A percentile compares a stretch with the other conserved stretches of the same genome.
Conservation (phyloP, 768 basidiomycete species). For the Pulveroboletus sp. region DNA sequence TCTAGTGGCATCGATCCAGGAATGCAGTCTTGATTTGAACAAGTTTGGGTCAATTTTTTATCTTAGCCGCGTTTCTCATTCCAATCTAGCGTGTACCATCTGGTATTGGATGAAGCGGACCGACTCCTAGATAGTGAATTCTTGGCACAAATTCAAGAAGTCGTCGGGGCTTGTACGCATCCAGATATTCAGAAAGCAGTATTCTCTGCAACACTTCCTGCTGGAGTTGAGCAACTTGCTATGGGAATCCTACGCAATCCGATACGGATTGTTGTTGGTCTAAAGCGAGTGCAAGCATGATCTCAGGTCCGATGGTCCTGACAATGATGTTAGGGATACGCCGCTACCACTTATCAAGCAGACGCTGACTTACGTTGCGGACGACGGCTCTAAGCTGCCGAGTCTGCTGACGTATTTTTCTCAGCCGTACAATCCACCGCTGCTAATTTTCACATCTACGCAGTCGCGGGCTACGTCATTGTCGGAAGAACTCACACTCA, state of each 20-base stretch:
- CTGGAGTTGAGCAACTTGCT: conserved; percentile 82
- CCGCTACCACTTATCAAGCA: conserved; percentile 91
- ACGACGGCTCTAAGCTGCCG: conserved; percentile 92
- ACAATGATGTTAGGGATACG: conserved; percentile 64
- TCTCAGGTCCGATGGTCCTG: conserved; percentile 6
- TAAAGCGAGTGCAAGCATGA: conserved; percentile 63
- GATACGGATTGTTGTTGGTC: conserved; percentile 91
- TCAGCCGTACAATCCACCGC: conserved; percentile 84
- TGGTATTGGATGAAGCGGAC: conserved; percentile 90
- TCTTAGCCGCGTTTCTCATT: conserved; percentile 6
- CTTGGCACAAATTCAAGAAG: conserved; percentile 82
- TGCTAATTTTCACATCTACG: conserved; percentile 87
- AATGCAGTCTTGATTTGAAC: conserved; percentile 59
- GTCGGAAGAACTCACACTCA: conserved; percentile 77
- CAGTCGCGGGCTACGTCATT: conserved; percentile 83
- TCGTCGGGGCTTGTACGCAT: conserved; percentile 74
- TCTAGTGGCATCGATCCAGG: conserved; percentile 76
- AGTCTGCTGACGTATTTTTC: conserved; percentile 79
- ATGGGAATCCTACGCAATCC: conserved; percentile 83
- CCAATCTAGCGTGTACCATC: conserved; percentile 67
- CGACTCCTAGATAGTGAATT: conserved; percentile 90
- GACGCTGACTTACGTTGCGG: conserved; percentile 85
- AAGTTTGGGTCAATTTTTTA: conserved; percentile 53
- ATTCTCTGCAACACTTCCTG: conserved; percentile 93
- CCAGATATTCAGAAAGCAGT: conserved; percentile 77